A percentile compares a stretch with the other conserved stretches of the same genome.
Conservation (phyloP, 305 asterid species). For the Euphrasia arctica region DNA sequence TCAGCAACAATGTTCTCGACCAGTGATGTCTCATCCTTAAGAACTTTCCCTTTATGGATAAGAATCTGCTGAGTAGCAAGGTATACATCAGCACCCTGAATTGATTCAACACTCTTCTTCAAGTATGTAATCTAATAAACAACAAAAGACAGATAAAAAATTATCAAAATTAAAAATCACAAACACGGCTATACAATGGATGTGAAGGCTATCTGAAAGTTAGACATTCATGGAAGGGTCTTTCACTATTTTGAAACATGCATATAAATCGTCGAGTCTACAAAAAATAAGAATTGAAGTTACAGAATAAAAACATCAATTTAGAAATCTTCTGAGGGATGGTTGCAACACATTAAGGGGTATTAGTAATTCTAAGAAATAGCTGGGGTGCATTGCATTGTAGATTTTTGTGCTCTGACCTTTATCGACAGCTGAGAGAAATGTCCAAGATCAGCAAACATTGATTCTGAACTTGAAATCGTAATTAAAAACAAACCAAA, state of each 20-base stretch:
- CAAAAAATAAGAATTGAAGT: background rate
- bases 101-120: slow-evolving; percentile 63
- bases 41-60: slow-evolving; percentile 87
- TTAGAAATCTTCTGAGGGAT: too few relatives aligned
- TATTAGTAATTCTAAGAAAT: too few relatives aligned
- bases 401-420: too few relatives aligned
- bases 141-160: slow-evolving; percentile 9
- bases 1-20: slow-evolving; percentile 79
- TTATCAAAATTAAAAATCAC: background rate
- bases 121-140: slow-evolving; percentile 59
- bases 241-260: background rate
- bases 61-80: slow-evolving; percentile 75
- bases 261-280: background rate
- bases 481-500: too few relatives aligned
- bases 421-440: too few relatives aligned
- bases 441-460: too few relatives aligned
- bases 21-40: slow-evolving; percentile 64
- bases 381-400: background rate
- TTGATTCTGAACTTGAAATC: too few relatives aligned
- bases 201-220: too few relatives aligned
- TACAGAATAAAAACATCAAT: too few relatives aligned
- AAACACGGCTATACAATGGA: background rate
- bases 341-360: too few relatives aligned
- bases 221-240: background rate
- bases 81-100: slow-evolving; percentile 65